phyloP scores from a whole-genome alignment of 768 basidiomycete species.

The Asterophora lycoperdoides region DNA sequence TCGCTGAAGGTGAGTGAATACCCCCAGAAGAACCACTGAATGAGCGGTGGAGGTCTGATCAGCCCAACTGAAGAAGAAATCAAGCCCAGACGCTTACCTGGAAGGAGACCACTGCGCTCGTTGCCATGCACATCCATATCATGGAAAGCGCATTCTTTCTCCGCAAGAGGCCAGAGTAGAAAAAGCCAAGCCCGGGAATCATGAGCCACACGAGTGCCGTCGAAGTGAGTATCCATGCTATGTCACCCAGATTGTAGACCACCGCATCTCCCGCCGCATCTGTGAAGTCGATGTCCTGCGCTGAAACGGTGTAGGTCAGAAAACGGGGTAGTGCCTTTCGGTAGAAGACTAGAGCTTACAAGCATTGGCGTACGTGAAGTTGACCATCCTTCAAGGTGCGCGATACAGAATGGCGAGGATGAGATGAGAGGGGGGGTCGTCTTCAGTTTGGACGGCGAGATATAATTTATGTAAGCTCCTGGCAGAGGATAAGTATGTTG shows the following conservation, averaged over 20 bases:
- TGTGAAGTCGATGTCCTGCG: slow-evolving; percentile 33
- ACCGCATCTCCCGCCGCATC: slow-evolving; percentile 26
- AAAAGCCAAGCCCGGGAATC: slow-evolving; percentile 83
- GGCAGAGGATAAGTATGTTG: too few relatives aligned
- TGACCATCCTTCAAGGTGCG: slow-evolving; percentile 34
- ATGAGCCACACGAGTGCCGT: slow-evolving; percentile 87
- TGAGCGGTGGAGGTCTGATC: background rate
- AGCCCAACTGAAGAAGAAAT: background rate
- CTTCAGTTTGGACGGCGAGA: too few relatives aligned
- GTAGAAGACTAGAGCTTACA: slow-evolving; percentile 17
- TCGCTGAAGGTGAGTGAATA: slow-evolving; percentile 90
- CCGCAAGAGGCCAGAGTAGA: slow-evolving; percentile 87
- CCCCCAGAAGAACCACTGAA: slow-evolving; percentile 96
- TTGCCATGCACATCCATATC: slow-evolving; percentile 78
- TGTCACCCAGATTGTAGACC: slow-evolving; percentile 49
- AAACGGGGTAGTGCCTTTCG: too few relatives aligned
- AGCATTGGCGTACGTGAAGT: slow-evolving; percentile 24
- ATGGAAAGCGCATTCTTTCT: slow-evolving; percentile 92
- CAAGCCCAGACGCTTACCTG: slow-evolving; percentile 49
- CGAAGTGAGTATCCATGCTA: slow-evolving; percentile 56
- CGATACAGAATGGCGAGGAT: background rate
- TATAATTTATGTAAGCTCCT: too few relatives aligned
- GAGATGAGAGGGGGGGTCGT: background rate
- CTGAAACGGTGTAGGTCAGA: slow-evolving; percentile 20
- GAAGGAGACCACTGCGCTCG: slow-evolving; percentile 76